Evolutionary conservation across 306 rosid genomes (phyloP), one percentile per base, ranked within the genome.

Genomic region (Castanea crenata): DNA sequence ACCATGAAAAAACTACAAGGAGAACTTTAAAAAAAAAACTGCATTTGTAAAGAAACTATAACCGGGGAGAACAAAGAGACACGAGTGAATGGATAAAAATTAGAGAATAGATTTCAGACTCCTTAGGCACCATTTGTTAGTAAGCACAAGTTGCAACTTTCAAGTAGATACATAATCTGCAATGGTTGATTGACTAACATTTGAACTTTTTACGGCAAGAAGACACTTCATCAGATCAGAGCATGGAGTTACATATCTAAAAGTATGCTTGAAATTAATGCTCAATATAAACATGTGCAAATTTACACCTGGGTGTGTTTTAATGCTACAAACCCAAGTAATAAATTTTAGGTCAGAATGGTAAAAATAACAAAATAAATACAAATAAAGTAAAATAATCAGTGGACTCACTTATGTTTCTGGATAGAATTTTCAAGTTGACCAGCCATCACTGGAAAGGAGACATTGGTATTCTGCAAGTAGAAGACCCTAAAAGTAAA

Each of bases 341-440:
- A 58, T 46, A 46, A 41, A 77, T 65, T 71, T 14, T 14, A 35
- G 2, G 19, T 72, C 3, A 31, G 19, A 56, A 41, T 2, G 25
- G 16, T 59, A 35, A 63, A 75, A 12, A 65, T 31, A 69, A 5
- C 41, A 32, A 14, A 55, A 20, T 51, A 23, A 49, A 74, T 10
- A 81, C 35, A 21, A 49, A 55, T 34, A 27, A 46, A n/a, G 44
- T n/a, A 51, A 69, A 18, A 52, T 35, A 62, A 58, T 56, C 32
- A 80, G 82, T 62, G 58, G 55, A 87, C 92, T 78, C 86, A 94
- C 98, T 79, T 90, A 76, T 94, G 97, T 78, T 89, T 91, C 82
- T 75, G 83, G 80, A 91, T 88, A 72, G 93, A 89, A 84, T 81
- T 87, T 87, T 86, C 87, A 81, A 94, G 90, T 82, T 86, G 94